These are phyloP conservation scores for Rhodotorula sp. DNA, from an alignment of 1,284 basidiomycete species.

Conservation along the genomic window DNA sequence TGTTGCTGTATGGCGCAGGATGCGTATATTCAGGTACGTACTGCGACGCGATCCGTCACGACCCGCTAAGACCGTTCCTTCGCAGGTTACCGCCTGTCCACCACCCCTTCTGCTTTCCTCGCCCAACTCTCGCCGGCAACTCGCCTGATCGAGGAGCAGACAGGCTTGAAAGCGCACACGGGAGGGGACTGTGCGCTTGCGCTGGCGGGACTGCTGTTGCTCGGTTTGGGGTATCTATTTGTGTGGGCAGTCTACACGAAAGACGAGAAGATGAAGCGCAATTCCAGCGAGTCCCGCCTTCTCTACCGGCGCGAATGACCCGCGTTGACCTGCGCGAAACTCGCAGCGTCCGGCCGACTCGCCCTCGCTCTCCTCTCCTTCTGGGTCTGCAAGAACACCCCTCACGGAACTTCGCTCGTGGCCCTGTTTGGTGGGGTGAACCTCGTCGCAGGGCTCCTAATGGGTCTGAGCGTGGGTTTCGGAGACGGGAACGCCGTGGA, in stretches of 20 bases:
- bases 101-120: background rate
- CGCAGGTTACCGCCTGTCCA: background rate
- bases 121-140: background rate
- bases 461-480: constrained; percentile 26
- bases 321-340: no score
- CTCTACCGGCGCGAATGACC: background rate
- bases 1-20: background rate
- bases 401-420: constrained; percentile 15
- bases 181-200: background rate
- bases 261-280: constrained; percentile 32
- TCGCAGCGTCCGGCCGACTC: constrained; percentile 24
- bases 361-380: constrained; percentile 11
- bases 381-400: constrained; percentile 11
- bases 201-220: constrained; percentile 1
- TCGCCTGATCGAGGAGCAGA: background rate
- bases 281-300: constrained; percentile 12
- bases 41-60: background rate
- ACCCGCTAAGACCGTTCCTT: background rate
- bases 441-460: constrained; percentile 9
- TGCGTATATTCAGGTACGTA: constrained; percentile 2
- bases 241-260: constrained; percentile 23
- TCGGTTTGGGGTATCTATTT: constrained; percentile 2
- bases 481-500: constrained; percentile 36
- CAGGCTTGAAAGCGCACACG: background rate
- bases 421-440: constrained; percentile 16